Evolutionary conservation across 225 moss, liverwort and hornwort genomes (phyloP), one percentile per base, ranked within the genome.

Genomic region (Pseudoscleropodium purum): DNA sequence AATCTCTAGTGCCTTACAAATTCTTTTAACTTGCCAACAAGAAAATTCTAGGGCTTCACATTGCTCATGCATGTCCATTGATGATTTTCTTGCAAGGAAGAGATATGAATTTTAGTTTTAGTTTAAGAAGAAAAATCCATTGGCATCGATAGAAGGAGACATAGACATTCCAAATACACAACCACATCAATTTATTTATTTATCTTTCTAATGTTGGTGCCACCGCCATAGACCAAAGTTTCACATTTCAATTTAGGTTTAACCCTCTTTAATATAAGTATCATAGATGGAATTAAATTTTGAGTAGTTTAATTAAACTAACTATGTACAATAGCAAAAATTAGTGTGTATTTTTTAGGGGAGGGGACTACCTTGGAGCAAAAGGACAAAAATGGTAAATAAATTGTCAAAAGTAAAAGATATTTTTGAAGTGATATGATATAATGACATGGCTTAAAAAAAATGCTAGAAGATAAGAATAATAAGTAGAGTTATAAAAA

Each of bases 171-270:
- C 11, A 47, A 75, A 45, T 3, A 16, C 5, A 43, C 15, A 43
- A 73, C 16, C 1, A 26, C 1, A 41, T 5, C 1, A 41, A 15
- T 72, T 70, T 72, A 4, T 69, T 68, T 37, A 7, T 11, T 37
- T 68, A 18, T 72, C 8, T 73, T 43, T 41, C 26, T 2, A 10
- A 29, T 73, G 2, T 56, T 18, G 18, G 18, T 18, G 9, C 0
- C 0, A 1, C 2, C 3, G 0, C 0, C 4, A 1, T 0, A 6
- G 2, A 73, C 11, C 1, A 17, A 29, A 30, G 2, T 74, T 74
- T 43, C 3, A 30, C 18, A 30, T 45, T 45, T 15, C 30, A 30
- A 45, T 29, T 2, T 43, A 6, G 3, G 0, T 6, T 47, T 3
- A 74, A 10, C 0, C 18, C 2, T 74, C 9, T 45, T 0, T 10